Evolutionary conservation across 768 basidiomycete species (phyloP), one percentile per base, ranked within the genome.

Genomic region (Fistulinella prunicolor): DNA sequence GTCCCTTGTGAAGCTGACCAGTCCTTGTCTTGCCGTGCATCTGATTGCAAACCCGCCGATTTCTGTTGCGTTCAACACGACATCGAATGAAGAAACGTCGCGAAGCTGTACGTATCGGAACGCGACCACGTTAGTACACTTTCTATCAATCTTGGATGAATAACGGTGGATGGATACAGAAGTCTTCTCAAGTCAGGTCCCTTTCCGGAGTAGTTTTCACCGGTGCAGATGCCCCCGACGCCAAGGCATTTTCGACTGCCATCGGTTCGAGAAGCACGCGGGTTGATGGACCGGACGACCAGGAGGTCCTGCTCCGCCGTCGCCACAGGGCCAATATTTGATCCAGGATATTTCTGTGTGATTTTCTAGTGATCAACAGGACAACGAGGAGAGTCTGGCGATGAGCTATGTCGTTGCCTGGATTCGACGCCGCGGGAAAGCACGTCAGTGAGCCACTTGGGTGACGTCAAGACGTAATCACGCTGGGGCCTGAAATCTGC

Each of bases 171-270:
- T 17, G n/a, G 19, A 13, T 37, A 10, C 17, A 26, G 30, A 19
- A 44, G 7, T 34, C 13, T 20, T 28, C 35, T 20, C 26, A 6
- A 20, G 43, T 19, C 20, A 9, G 21, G 13, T 22, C 13, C 38
- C 30, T n/a, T 23, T 24, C 36, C 34, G 23, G 28, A 28, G 21
- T 44, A 34, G 20, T 28, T 9, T 17, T n/a, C 14, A 9, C 30
- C 13, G 46, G 34, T 32, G 50, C 37, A 36, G 30, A 26, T 38
- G 40, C 30, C 5, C 51, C 47, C 46, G 24, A 41, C 13, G 32
- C 30, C 44, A 41, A 23, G 24, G 44, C 23, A 10, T 10, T 39
- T 12, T 23, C 12, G 17, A 42, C 28, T 16, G 3, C 24, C 19
- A 9, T 36, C 34, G 14, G 37, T 39, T 34, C n/a, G 20, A 30